Conservation (phyloP, 1,139 yeast species). For the Protomyces macrosporus region DNA sequence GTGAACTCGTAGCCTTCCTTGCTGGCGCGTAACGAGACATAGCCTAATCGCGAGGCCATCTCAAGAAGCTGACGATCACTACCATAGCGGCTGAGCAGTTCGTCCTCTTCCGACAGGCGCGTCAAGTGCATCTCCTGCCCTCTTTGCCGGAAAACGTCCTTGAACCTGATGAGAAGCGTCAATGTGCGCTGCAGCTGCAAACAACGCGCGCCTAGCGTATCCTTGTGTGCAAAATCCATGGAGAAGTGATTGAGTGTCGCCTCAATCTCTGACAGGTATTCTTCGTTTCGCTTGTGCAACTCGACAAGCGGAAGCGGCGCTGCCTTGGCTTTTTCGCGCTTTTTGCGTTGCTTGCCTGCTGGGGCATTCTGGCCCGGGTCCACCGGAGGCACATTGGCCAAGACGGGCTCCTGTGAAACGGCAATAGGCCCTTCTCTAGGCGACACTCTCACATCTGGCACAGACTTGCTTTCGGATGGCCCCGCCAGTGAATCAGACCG, state of each 20-base stretch:
- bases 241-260: no score
- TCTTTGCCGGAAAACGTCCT: background rate
- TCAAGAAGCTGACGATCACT: slow-evolving; percentile 1
- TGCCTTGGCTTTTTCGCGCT: background rate
- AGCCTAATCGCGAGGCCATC: slow-evolving; percentile 9
- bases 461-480: no score
- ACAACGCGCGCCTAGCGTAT: no score
- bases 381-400: no score
- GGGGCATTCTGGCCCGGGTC: no score
- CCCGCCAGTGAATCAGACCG: no score
- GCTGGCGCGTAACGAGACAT: background rate
- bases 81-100: slow-evolving; percentile 1
- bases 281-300: no score
- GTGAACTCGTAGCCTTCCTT: background rate
- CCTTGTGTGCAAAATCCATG: no score
- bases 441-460: no score
- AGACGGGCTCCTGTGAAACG: no score
- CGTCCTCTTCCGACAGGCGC: slow-evolving; percentile 10
- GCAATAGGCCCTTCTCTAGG: no score
- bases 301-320: background rate
- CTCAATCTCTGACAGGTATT: no score
- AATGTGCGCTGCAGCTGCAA: background rate
- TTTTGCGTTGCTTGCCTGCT: background rate
- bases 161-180: slow-evolving; percentile 9
- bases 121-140: background rate